Base-by-base conservation (phyloP, 192 early-diverging fungal species). In the Helicostylum pulchrum region DNA sequence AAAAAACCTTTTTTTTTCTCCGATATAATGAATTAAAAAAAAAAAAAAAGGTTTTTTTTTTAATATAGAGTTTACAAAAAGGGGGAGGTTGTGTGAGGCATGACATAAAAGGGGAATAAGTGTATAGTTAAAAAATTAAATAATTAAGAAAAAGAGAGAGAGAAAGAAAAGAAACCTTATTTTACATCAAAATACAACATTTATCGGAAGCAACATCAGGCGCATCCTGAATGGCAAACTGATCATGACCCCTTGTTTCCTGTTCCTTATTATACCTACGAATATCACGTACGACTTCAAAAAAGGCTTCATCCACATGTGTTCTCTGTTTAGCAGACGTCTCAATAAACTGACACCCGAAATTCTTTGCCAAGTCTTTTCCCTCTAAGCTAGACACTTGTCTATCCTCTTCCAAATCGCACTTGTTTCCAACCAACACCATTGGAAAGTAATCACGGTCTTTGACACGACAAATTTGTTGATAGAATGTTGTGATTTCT, bases 391-490 rank as follows among this genome's bases (percentile, higher is more conserved):
- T 79, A 23, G 85, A 81, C 17, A 97, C 94, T 68, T 95, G 91
- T 54, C 94, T 82, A 64, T 96, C 92, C 21, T 65, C 66, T 36
- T 84, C 84, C 61, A 87, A 77, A 80, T 98, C 94, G 60, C 90
- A 91, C 78, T 98, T 97, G 83, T 95, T 97, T 23, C 87, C 95
- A 23, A 95, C 88, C 14, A 97, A 77, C 36, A 97, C 87, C 74
- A 94, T 87, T 19, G 90, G 88, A 73, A 89, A 90, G 67, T 87
- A 86, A 60, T 95, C 92, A 69, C 88, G 83, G 74, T 96, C 95
- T 78, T 96, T 98, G 17, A 98, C 95, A 32, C 93, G 85, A 56
- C 85, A 80, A 53, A 98, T 96, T 77, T 96, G 95, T 70, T 95
- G 87, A 77, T 88, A 87, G 78, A 96, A 95, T 31, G 86, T 87